Evolutionary conservation across 768 basidiomycete genomes (phyloP), one percentile per base, ranked within the genome.

Genomic region (Pulveroboletus sp.): DNA sequence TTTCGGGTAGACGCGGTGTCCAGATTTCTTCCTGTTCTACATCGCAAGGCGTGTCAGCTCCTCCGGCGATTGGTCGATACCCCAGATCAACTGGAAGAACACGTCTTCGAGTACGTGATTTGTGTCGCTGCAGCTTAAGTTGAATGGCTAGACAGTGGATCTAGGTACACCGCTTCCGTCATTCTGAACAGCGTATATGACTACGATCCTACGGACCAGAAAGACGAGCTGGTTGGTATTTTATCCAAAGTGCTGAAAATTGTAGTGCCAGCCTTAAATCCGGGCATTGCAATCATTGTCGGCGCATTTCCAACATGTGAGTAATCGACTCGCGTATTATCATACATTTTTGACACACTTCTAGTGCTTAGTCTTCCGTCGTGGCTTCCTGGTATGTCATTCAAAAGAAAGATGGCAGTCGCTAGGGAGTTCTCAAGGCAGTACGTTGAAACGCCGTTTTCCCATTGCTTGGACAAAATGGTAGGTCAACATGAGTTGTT

Each of bases 371-470:
- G 33, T n/a, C 27, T 56, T 4, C 47, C 54, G 1, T 45, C 52
- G 1, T 58, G 56, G 56, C 17, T 58, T 21, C 56, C 56, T 0
- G 47, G 56, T 0, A 58, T 58, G 51, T 46, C 51, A 10, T 58
- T 50, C 12, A 58, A 54, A 36, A 43, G 16, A 12, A 23, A 39
- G 2, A 36, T 47, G 33, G 45, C 31, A 1, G 14, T 12, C 0
- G 40, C 56, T 6, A 32, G 32, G n/a, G 27, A 16, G 5, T 8
- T 50, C 25, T 20, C 36, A 5, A 17, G 11, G 21, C 36, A 35
- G 6, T 58, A 41, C 23, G 17, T 59, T 5, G 45, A 58, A n/a
- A 14, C 12, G 2, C 39, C 42, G 5, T 53, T 53, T 17, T 21
- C 40, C 2, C 17, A 47, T 16, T 40, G 43, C 14, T 14, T 58